Evolutionary conservation across 2,329 filamentous ascomycete species (phyloP).

Genomic region (Fusarium mexicanum): DNA sequence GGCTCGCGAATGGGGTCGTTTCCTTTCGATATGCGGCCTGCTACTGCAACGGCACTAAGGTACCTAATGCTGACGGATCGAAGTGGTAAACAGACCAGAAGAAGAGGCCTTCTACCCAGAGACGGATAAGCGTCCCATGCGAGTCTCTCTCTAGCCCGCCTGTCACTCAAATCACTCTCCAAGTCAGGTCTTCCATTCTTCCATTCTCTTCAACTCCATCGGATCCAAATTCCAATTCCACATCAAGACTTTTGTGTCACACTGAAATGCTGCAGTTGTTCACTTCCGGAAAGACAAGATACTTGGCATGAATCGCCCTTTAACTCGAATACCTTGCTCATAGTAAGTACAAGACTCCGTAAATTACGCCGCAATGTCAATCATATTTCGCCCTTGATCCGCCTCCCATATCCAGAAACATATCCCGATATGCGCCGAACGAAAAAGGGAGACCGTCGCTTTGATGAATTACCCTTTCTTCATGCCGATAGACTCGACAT

Average conservation of each 20-base stretch:
- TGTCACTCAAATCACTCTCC: constrained; percentile 1
- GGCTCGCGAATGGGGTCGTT: constrained; percentile 43
- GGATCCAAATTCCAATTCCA: constrained; percentile 29
- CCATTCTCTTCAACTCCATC: constrained; percentile 11
- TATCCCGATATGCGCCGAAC: constrained; percentile 19
- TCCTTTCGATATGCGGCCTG: constrained; percentile 30
- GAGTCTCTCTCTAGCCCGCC: constrained; percentile 21
- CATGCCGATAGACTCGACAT: constrained; percentile 25
- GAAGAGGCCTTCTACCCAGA: constrained; percentile 34
- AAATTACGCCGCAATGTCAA: constrained; percentile 24
- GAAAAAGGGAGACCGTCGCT: constrained; percentile 10
- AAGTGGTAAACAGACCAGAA: constrained; percentile 28
- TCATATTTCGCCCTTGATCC: constrained; percentile 19
- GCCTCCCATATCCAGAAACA: constrained; percentile 25
- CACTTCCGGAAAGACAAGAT: neutral
- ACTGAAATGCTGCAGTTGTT: constrained; percentile 13
- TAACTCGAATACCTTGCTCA: constrained; percentile 14
- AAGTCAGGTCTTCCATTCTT: constrained; percentile 25
- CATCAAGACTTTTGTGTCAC: constrained; percentile 22
- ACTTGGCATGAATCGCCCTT: constrained; percentile 18
- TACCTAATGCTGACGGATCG: constrained; percentile 8
- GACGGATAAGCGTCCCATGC: constrained; percentile 36
- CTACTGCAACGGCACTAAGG: constrained; percentile 21
- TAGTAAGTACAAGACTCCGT: neutral
- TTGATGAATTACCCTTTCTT: constrained; percentile 9